Percentiles rank a stretch among this genome's conserved stretches.
phyloP scores from a whole-genome alignment of 306 rosid genomes.

The Casuarina equisetifolia region DNA sequence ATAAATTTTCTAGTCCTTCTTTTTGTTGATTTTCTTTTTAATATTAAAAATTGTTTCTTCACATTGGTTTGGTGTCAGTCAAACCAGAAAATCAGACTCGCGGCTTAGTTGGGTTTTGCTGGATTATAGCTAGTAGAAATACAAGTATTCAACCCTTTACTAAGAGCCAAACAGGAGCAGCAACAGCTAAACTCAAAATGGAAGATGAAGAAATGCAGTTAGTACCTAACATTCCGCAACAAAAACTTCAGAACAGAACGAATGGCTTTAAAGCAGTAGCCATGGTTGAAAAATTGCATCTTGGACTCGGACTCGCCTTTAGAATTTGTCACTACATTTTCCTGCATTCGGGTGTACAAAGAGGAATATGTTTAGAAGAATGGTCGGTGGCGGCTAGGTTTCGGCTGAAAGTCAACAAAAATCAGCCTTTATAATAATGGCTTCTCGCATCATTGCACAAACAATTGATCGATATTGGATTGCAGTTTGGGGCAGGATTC shows the following conservation, averaged over 20 bases:
- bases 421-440: neutral
- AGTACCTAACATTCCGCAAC: neutral
- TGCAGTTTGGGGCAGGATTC: too few species aligned
- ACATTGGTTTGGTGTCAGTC: too few species aligned
- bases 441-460: neutral
- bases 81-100: neutral
- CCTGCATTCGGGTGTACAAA: too few species aligned
- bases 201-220: neutral
- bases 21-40: too few species aligned
- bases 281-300: too few species aligned
- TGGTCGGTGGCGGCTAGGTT: neutral
- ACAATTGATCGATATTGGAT: neutral
- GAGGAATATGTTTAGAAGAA: neutral
- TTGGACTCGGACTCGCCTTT: too few species aligned
- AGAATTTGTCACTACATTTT: too few species aligned
- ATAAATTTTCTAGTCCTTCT: too few species aligned
- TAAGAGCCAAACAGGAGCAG: neutral
- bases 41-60: too few species aligned
- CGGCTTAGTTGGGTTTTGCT: too few species aligned
- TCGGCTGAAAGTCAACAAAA: neutral
- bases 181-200: neutral
- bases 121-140: neutral
- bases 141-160: neutral
- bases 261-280: too few species aligned
- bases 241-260: too few species aligned